phyloP scores from a whole-genome alignment of 169 alveolate genomes.

The Pseudocohnilembus persalinus region DNA sequence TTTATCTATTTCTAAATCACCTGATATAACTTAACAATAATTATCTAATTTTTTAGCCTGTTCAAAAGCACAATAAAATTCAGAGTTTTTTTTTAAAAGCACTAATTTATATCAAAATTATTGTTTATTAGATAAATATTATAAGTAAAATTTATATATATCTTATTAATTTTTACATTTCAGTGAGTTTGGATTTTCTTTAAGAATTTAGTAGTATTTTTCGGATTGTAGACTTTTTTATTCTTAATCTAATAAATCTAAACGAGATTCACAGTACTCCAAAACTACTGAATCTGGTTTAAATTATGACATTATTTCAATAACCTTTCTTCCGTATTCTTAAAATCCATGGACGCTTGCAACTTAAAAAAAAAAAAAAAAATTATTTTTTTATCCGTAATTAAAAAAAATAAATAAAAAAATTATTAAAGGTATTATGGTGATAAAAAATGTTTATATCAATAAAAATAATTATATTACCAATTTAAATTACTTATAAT shows the following conservation, averaged over 20 bases:
- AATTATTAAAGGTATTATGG: too few relatives aligned
- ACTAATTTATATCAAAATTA: too few relatives aligned
- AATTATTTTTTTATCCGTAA: too few relatives aligned
- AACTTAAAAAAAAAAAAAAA: neutral
- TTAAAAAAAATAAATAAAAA: too few relatives aligned
- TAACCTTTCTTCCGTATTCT: neutral
- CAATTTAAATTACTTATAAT: too few relatives aligned
- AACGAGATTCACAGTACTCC: neutral
- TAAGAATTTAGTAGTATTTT: too few relatives aligned
- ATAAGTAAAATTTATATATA: too few relatives aligned
- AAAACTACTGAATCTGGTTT: neutral
- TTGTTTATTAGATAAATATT: too few relatives aligned
- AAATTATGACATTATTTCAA: neutral
- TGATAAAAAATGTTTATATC: too few relatives aligned
- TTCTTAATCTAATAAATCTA: too few relatives aligned
- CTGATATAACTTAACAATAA: neutral
- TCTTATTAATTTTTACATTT: too few relatives aligned
- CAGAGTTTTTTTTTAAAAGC: neutral
- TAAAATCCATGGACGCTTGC: neutral
- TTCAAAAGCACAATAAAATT: neutral
- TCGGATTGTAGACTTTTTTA: neutral
- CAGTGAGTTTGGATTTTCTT: neutral
- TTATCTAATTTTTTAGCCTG: neutral
- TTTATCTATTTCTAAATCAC: neutral
- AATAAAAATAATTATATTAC: too few relatives aligned